These are phyloP conservation scores for Kwoniella dendrophila DNA, from an alignment of 768 basidiomycete species.

Conservation along the genomic window DNA sequence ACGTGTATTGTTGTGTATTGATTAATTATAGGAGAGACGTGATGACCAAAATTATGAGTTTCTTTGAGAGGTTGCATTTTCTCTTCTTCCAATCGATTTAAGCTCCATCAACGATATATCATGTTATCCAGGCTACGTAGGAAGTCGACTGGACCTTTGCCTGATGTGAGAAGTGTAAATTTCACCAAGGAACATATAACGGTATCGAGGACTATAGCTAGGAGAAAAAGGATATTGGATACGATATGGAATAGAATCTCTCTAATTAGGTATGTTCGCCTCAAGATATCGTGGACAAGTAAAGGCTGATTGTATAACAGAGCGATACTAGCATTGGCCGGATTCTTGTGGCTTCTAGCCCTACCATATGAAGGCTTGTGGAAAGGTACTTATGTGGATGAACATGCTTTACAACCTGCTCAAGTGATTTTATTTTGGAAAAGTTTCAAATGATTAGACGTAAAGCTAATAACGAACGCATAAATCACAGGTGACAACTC, in stretches of 20 bases:
- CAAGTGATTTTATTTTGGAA: conserved; percentile 63
- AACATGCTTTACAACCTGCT: conserved; percentile 91
- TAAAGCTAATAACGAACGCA: not conserved
- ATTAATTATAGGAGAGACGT: too few relatives aligned
- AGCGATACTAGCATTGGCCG: conserved; percentile 64
- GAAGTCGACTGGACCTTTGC: not conserved
- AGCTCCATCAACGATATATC: too few relatives aligned
- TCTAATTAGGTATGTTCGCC: conserved; percentile 11
- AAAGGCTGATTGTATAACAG: conserved; percentile 45
- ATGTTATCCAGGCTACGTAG: conserved; percentile 29
- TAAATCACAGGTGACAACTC: conserved; percentile 72
- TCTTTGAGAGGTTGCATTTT: too few relatives aligned
- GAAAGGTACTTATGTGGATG: conserved; percentile 79
- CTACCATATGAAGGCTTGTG: conserved; percentile 71
- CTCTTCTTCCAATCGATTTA: too few relatives aligned
- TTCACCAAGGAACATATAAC: conserved; percentile 38
- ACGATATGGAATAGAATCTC: conserved; percentile 25
- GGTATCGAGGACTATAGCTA: conserved; percentile 31
- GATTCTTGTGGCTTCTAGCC: conserved; percentile 80
- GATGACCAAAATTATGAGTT: too few relatives aligned
- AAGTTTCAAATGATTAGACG: not conserved
- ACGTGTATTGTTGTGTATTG: too few relatives aligned
- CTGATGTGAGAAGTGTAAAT: conserved; percentile 28
- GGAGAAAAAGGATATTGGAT: conserved; percentile 25
- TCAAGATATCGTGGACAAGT: not conserved